Evolutionary conservation across 768 basidiomycete species (phyloP).

Genomic region (Trametes sanguinea): DNA sequence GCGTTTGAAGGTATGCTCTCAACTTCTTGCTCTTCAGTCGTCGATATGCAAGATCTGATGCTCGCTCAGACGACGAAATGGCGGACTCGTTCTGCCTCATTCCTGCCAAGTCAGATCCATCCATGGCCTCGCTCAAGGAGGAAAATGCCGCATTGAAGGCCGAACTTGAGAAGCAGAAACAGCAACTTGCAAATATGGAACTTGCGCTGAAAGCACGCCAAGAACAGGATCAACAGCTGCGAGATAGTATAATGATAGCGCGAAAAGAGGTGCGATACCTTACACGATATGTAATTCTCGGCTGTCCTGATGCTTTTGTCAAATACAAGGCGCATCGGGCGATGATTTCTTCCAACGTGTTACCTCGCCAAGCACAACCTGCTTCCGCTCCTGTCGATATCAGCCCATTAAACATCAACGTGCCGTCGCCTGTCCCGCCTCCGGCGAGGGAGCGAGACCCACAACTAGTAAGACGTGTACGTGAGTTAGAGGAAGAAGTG

Average conservation of each 20-base stretch:
- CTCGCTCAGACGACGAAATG: conserved; percentile 56
- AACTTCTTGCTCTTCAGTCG: neutral
- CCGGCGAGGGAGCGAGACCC: conserved; percentile 57
- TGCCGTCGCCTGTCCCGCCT: conserved; percentile 44
- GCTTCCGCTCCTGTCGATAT: conserved; percentile 48
- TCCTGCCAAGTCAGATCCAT: conserved; percentile 58
- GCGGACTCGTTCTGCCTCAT: conserved; percentile 82
- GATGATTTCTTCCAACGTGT: conserved; percentile 67
- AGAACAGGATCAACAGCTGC: conserved; percentile 77
- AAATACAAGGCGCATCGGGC: conserved; percentile 70
- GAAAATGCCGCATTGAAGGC: conserved; percentile 68
- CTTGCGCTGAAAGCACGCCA: conserved; percentile 65
- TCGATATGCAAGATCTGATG: neutral
- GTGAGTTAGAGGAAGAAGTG: conserved; percentile 82
- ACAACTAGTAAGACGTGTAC: conserved; percentile 49
- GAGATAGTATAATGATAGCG: conserved; percentile 77
- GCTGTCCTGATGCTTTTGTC: neutral
- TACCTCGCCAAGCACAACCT: conserved; percentile 39
- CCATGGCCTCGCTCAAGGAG: conserved; percentile 52
- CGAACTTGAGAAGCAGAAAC: conserved; percentile 59
- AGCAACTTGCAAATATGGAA: conserved; percentile 61
- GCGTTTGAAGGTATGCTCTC: conserved; percentile 58
- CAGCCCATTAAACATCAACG: conserved; percentile 56
- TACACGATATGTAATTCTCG: neutral
- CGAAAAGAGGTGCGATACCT: conserved; percentile 57